A percentile compares a stretch with the other conserved stretches of the same genome.
phyloP scores from a whole-genome alignment of 2,329 filamentous ascomycete species.

The Teratosphaeria gauchensis region DNA sequence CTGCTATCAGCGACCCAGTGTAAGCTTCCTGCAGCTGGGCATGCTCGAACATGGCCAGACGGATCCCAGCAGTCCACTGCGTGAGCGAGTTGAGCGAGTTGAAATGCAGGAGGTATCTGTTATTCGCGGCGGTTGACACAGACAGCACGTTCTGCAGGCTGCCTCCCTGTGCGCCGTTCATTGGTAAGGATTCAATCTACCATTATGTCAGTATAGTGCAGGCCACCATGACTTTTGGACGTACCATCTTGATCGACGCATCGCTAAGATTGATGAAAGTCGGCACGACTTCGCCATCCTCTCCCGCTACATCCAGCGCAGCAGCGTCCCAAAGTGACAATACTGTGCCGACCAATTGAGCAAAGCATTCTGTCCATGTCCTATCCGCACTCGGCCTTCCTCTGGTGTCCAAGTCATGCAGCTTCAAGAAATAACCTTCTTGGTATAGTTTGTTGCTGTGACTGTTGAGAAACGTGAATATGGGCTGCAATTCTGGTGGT shows the following conservation, averaged over 20 bases:
- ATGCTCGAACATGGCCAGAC: constrained; percentile 89
- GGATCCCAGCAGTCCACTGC: constrained; percentile 92
- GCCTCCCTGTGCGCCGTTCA: constrained; percentile 64
- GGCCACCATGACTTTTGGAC: neutral
- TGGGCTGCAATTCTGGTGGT: constrained; percentile 83
- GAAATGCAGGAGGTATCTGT: constrained; percentile 92
- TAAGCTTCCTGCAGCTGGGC: constrained; percentile 91
- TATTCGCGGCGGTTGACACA: constrained; percentile 88
- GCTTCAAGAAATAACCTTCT: constrained; percentile 93
- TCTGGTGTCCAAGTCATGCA: constrained; percentile 88
- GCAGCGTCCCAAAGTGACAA: constrained; percentile 92
- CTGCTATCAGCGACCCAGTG: constrained; percentile 88
- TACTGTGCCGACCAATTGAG: constrained; percentile 89
- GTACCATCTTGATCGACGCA: constrained; percentile 94
- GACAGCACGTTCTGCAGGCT: constrained; percentile 90
- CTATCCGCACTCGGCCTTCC: constrained; percentile 77
- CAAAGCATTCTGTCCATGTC: constrained; percentile 94
- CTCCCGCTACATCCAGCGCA: constrained; percentile 77
- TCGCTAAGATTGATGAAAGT: constrained; percentile 96
- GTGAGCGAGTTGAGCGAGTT: constrained; percentile 87
- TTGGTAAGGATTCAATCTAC: constrained; percentile 64
- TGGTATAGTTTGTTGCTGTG: constrained; percentile 96
- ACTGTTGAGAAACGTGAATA: constrained; percentile 88
- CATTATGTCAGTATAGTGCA: constrained; percentile 1
- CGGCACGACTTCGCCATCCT: constrained; percentile 74